Evolutionary conservation across 495 filamentous ascomycete genomes (phyloP).

Genomic region (Emericellopsis terricola): DNA sequence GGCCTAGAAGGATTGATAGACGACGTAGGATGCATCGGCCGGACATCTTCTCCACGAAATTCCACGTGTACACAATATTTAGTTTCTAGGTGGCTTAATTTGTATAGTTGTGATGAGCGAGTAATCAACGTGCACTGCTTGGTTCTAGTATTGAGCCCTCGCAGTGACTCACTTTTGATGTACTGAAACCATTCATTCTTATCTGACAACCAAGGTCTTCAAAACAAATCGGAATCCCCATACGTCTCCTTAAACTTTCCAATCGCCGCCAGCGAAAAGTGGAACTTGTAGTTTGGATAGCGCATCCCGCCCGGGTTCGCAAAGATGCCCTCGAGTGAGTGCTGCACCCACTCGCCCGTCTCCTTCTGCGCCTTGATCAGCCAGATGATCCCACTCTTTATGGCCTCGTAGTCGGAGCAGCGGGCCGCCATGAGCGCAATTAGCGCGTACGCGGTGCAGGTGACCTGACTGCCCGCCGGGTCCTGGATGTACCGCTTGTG

Average conservation of each 20-base stretch:
- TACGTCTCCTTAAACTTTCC: conserved; percentile 50
- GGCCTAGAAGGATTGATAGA: too few species aligned
- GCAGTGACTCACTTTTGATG: too few species aligned
- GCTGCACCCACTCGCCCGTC: conserved; percentile 69
- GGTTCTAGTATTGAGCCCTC: too few species aligned
- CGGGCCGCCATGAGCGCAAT: conserved; percentile 52
- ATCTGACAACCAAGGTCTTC: too few species aligned
- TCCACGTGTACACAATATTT: too few species aligned
- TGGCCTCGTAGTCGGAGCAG: conserved; percentile 45
- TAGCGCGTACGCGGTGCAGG: conserved; percentile 60
- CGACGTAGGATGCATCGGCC: too few species aligned
- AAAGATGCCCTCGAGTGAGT: conserved; percentile 73
- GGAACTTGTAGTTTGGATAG: conserved; percentile 82
- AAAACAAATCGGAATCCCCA: conserved; percentile 22
- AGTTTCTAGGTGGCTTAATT: too few species aligned
- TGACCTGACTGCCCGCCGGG: conserved; percentile 37
- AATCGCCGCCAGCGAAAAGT: conserved; percentile 62
- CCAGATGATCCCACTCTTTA: conserved; percentile 45
- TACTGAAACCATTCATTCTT: too few species aligned
- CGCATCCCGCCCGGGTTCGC: conserved; percentile 83
- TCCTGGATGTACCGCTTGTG: conserved; percentile 11
- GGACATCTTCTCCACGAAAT: too few species aligned
- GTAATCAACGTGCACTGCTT: too few species aligned
- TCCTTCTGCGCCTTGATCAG: conserved; percentile 49
- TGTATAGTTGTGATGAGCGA: too few species aligned